A percentile compares a stretch with the other conserved stretches of the same genome.
phyloP scores from a whole-genome alignment of 257 asterid species.

The Nyctanthes arbortristis region DNA sequence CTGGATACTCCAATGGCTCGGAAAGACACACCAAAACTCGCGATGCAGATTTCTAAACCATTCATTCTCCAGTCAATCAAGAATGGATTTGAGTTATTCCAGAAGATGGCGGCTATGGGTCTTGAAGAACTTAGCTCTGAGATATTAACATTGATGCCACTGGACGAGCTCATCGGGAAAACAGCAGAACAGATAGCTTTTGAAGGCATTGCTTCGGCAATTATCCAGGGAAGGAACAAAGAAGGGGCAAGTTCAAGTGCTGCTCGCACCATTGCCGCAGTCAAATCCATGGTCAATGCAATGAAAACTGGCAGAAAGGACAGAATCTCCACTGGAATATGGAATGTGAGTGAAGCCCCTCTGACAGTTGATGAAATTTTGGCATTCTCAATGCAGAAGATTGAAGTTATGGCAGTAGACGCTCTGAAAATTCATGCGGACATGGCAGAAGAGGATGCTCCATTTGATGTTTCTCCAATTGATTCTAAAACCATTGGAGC shows the following conservation, averaged over 20 bases:
- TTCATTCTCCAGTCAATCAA: constrained; percentile 44
- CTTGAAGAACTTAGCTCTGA: constrained; percentile 59
- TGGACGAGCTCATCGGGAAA: constrained; percentile 83
- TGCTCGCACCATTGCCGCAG: constrained; percentile 63
- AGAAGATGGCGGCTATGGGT: constrained; percentile 69
- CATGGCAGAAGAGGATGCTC: constrained; percentile 68
- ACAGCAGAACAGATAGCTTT: constrained; percentile 93
- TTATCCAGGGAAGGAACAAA: constrained; percentile 72
- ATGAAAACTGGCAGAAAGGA: constrained; percentile 62
- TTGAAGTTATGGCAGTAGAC: constrained; percentile 72
- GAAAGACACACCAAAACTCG: constrained; percentile 72
- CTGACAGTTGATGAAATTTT: constrained; percentile 56
- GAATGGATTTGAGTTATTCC: constrained; percentile 67
- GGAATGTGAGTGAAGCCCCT: constrained; percentile 71
- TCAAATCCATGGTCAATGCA: constrained; percentile 70
- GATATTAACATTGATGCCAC: constrained; percentile 60
- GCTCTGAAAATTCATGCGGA: constrained; percentile 78
- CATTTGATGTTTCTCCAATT: constrained; percentile 73
- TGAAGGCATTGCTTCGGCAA: constrained; percentile 89
- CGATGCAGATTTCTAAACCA: constrained; percentile 85
- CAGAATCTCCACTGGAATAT: constrained; percentile 70
- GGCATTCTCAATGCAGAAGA: constrained; percentile 71
- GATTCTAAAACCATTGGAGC: constrained; percentile 28
- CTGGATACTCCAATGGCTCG: constrained; percentile 39
- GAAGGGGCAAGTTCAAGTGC: constrained; percentile 91